Evolutionary conservation across 805 yeast species (phyloP).

Genomic region (Candida namnaoensis): DNA sequence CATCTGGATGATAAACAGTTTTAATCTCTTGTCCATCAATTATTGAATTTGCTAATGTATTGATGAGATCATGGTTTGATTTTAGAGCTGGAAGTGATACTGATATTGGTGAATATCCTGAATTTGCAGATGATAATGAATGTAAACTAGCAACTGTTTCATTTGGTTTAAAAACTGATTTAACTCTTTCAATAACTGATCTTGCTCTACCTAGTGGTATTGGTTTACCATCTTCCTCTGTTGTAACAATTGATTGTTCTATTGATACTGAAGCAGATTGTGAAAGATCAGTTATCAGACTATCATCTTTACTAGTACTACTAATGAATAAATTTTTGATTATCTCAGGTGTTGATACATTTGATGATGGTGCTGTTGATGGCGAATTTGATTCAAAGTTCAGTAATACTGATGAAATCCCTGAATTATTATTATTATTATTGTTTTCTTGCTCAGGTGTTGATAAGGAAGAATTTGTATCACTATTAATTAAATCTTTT

Average conservation of each 20-base stretch:
- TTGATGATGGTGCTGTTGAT: too few relatives aligned
- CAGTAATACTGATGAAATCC: too few relatives aligned
- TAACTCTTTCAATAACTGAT: constrained; percentile 7
- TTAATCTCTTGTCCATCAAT: constrained; percentile 7
- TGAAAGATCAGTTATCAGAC: background rate
- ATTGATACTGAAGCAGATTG: too few relatives aligned
- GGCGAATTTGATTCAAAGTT: too few relatives aligned
- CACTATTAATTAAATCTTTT: too few relatives aligned
- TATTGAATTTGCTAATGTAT: constrained; percentile 4
- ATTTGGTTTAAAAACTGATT: constrained; percentile 3
- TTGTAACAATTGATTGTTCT: background rate
- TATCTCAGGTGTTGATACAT: too few relatives aligned
- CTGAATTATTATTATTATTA: too few relatives aligned
- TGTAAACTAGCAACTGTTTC: background rate
- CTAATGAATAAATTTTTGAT: too few relatives aligned
- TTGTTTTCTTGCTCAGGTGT: too few relatives aligned
- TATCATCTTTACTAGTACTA: too few relatives aligned
- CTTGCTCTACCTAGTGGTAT: constrained; percentile 1
- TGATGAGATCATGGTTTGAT: constrained; percentile 2
- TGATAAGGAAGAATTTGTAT: too few relatives aligned
- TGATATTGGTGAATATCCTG: constrained; percentile 9
- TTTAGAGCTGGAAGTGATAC: constrained; percentile 10
- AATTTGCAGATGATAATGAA: background rate
- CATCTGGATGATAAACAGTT: constrained; percentile 5
- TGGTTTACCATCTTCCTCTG: too few relatives aligned